Evolutionary conservation across 2,329 filamentous ascomycete genomes (phyloP).

Genomic region (Claviceps sorghi): DNA sequence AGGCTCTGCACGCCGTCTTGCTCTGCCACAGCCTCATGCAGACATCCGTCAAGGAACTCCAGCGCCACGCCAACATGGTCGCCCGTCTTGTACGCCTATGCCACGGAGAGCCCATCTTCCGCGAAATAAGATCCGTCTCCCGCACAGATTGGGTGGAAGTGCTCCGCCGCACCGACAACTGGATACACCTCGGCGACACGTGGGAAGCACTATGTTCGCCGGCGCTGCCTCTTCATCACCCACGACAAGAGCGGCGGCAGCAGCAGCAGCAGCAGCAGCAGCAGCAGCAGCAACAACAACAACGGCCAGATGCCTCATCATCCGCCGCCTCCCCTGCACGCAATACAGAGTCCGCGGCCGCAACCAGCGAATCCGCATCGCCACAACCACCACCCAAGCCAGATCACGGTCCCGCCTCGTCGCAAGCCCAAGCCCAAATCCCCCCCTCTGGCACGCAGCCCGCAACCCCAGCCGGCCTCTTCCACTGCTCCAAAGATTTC

Average conservation of each 20-base stretch:
- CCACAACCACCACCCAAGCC: constrained; percentile 8
- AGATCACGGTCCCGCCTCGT: neutral
- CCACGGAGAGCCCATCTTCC: constrained; percentile 70
- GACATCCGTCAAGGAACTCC: constrained; percentile 62
- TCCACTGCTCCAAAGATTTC: constrained; percentile 46
- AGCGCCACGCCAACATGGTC: constrained; percentile 69
- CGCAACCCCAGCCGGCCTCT: neutral
- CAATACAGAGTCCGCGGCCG: constrained; percentile 19
- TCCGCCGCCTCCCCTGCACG: neutral
- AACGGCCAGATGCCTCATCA: neutral
- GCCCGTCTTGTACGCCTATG: constrained; percentile 58
- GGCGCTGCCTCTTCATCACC: too few species aligned
- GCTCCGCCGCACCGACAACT: constrained; percentile 48
- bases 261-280: neutral
- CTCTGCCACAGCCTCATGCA: constrained; percentile 68
- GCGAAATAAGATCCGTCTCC: constrained; percentile 54
- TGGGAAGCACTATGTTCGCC: constrained; percentile 62
- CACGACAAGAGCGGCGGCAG: neutral
- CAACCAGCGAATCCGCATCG: constrained; percentile 2
- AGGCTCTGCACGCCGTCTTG: constrained; percentile 64
- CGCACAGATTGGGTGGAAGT: constrained; percentile 72
- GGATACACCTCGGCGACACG: constrained; percentile 46
- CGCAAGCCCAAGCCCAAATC: neutral
- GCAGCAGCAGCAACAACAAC: neutral
- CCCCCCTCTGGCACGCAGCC: neutral